Evolutionary conservation across 2,329 filamentous ascomycete genomes (phyloP).

Genomic region (Aspergillus oerlinghausenensis): DNA sequence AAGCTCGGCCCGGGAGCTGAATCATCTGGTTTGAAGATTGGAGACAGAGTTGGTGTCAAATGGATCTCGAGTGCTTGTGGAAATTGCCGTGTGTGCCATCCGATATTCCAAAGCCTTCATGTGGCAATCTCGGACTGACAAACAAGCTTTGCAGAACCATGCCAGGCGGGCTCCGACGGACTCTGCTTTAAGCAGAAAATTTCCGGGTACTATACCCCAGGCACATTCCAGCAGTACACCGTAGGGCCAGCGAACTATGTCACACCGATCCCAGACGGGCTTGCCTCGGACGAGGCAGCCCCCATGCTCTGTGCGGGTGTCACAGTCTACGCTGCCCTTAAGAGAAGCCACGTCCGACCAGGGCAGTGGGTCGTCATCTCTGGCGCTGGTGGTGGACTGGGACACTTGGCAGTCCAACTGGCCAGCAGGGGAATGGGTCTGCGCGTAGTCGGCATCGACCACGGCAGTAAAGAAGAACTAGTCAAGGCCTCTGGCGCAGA

Average conservation of each 20-base stretch:
- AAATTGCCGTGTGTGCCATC: conserved; percentile 40
- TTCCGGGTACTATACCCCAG: conserved; percentile 64
- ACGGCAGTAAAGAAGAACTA: conserved; percentile 56
- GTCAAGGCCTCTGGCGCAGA: conserved; percentile 60
- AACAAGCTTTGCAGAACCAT: conserved; percentile 35
- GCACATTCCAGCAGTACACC: conserved; percentile 69
- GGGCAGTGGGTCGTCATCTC: conserved; percentile 59
- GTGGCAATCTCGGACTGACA: not conserved
- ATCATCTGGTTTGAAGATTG: conserved; percentile 54
- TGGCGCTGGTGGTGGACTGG: conserved; percentile 60
- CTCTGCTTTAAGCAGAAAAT: conserved; percentile 54
- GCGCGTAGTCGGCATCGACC: conserved; percentile 62
- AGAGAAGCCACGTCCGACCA: conserved; percentile 55
- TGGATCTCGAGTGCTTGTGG: conserved; percentile 59
- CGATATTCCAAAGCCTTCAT: not conserved
- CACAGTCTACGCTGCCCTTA: conserved; percentile 62
- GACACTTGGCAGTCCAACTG: conserved; percentile 60
- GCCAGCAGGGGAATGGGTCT: conserved; percentile 57
- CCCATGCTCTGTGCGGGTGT: conserved; percentile 66
- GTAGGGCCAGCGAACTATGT: conserved; percentile 63
- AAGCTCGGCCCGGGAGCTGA: conserved; percentile 61
- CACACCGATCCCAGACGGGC: conserved; percentile 61
- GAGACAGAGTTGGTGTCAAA: conserved; percentile 67
- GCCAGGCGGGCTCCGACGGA: conserved; percentile 52
- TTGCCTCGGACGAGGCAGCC: conserved; percentile 58